phyloP scores from a whole-genome alignment of 1,284 basidiomycete genomes.

The Ustilago bromivora region DNA sequence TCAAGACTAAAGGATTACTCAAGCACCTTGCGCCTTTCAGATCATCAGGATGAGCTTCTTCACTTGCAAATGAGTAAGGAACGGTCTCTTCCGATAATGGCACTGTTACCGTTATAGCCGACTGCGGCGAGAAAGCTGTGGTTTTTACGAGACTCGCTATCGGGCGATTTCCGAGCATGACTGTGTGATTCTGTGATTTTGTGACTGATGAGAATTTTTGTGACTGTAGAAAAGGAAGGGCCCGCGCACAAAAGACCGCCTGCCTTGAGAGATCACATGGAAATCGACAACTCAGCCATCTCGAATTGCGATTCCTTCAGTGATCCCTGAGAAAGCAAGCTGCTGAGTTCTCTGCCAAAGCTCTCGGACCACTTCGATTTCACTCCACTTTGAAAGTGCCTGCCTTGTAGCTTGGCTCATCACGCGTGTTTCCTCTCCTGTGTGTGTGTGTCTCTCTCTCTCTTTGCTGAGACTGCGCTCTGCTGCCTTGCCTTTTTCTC shows the following conservation, averaged over 20 bases:
- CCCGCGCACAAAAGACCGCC: not conserved
- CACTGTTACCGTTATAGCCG: not conserved
- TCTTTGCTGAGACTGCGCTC: not conserved
- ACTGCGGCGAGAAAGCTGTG: not conserved
- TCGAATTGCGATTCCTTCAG: not conserved
- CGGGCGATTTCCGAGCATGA: not conserved
- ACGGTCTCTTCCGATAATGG: not conserved
- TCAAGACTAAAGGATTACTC: not conserved
- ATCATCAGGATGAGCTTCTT: too few species aligned
- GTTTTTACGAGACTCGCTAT: not conserved
- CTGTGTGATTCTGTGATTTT: not conserved
- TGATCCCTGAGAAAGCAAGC: not conserved
- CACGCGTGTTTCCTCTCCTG: conserved; percentile 3
- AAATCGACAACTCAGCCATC: conserved; percentile 6
- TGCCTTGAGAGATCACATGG: not conserved
- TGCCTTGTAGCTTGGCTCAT: conserved; percentile 12
- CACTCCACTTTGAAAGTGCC: conserved; percentile 9
- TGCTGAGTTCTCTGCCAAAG: not conserved
- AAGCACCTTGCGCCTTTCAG: not conserved
- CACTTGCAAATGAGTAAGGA: not conserved
- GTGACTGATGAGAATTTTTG: conserved; percentile 2
- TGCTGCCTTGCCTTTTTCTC: conserved; percentile 1
- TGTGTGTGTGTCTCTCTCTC: too few species aligned
- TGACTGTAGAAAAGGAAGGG: not conserved
- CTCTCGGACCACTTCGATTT: conserved; percentile 1